Evolutionary conservation across 1,284 basidiomycete genomes (phyloP).

Genomic region (Sanghuangporus weigelae): DNA sequence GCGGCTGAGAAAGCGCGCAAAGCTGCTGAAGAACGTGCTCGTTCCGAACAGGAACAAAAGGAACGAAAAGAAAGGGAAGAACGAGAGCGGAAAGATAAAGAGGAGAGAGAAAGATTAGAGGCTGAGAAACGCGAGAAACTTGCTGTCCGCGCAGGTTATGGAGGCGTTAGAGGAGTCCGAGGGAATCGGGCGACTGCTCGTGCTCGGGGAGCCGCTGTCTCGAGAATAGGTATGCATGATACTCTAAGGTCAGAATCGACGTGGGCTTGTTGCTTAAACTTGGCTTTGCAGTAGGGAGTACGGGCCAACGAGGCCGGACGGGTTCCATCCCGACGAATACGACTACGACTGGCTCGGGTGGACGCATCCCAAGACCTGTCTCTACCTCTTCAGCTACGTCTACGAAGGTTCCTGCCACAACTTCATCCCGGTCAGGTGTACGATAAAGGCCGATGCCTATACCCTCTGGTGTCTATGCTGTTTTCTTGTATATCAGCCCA

Average conservation of each 20-base stretch:
- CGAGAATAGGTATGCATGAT: background rate
- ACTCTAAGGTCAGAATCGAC: background rate
- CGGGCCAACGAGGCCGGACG: background rate
- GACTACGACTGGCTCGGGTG: background rate
- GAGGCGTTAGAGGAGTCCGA: conserved; percentile 48
- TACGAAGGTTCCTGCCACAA: background rate
- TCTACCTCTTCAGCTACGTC: conserved; percentile 4
- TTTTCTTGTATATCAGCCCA: too few species aligned
- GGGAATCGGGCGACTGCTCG: conserved; percentile 48
- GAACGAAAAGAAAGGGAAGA: conserved; percentile 23
- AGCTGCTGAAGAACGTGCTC: conserved; percentile 27
- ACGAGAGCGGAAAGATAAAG: conserved; percentile 12
- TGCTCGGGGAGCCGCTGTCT: conserved; percentile 25
- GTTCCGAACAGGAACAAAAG: conserved; percentile 5
- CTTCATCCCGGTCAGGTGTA: conserved; percentile 3
- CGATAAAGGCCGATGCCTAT: too few species aligned
- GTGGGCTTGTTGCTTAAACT: background rate
- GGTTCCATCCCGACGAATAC: background rate
- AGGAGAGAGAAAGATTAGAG: conserved; percentile 14
- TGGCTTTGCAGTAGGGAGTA: background rate
- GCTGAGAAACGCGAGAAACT: conserved; percentile 20
- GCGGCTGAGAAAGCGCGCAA: conserved; percentile 30
- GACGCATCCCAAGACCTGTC: conserved; percentile 7
- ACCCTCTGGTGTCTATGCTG: too few species aligned
- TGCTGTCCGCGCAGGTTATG: conserved; percentile 33